Conservation (phyloP, 2,329 filamentous ascomycete genomes). For the Ceratocystis ficicola region DNA sequence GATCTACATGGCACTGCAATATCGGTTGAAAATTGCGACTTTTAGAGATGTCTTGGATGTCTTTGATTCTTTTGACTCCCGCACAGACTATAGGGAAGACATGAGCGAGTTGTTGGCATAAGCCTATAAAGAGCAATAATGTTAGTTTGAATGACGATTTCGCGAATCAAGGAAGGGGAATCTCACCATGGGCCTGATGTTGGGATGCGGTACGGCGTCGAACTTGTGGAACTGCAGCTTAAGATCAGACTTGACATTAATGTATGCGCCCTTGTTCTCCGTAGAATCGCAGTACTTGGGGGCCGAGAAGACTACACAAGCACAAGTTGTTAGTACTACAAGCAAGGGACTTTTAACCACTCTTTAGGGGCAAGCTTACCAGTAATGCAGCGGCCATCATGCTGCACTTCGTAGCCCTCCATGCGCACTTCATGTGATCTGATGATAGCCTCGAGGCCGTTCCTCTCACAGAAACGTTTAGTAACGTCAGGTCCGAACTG, state of each 20-base stretch:
- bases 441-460: slow-evolving; percentile 87
- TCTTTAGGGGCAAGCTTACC: slow-evolving; percentile 38
- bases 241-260: slow-evolving; percentile 86
- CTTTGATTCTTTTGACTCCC: slow-evolving; percentile 15
- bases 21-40: neutral
- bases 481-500: slow-evolving; percentile 96
- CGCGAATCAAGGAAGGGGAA: neutral
- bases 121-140: slow-evolving; percentile 39
- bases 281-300: slow-evolving; percentile 96
- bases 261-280: slow-evolving; percentile 95
- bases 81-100: slow-evolving; percentile 32
- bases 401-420: slow-evolving; percentile 98
- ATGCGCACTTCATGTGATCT: slow-evolving; percentile 96
- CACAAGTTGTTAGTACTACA: slow-evolving; percentile 8
- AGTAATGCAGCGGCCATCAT: slow-evolving; percentile 89
- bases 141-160: neutral
- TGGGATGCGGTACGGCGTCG: slow-evolving; percentile 88
- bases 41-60: slow-evolving; percentile 7
- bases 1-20: neutral
- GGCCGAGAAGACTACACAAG: slow-evolving; percentile 69
- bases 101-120: slow-evolving; percentile 77
- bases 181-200: slow-evolving; percentile 80
- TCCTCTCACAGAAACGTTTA: slow-evolving; percentile 91
- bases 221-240: slow-evolving; percentile 90
- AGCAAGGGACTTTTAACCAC: neutral